Conservation (phyloP, 768 basidiomycete species). For the Kwoniella shandongensis region DNA sequence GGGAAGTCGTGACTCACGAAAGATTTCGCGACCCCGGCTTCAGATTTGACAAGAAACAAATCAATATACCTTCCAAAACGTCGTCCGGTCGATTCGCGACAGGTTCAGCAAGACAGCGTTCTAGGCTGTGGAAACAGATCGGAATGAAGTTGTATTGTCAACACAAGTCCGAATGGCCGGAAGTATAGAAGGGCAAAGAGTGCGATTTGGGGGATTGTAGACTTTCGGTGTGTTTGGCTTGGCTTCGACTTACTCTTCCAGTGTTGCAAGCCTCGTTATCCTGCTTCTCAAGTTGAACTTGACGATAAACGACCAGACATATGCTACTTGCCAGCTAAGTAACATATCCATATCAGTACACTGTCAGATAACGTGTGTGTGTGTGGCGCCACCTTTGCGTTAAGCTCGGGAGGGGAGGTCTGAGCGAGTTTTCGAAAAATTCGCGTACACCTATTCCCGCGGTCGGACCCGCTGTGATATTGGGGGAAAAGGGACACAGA, state of each 20-base stretch:
- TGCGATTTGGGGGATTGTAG: constrained; percentile 3
- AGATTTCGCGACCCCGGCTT: constrained; percentile 38
- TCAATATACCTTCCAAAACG: constrained; percentile 39
- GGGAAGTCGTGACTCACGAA: constrained; percentile 41
- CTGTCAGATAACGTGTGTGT: too few relatives aligned
- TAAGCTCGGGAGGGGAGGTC: too few relatives aligned
- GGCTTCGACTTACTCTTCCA: constrained; percentile 38
- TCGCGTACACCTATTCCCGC: background rate
- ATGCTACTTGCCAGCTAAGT: constrained; percentile 44
- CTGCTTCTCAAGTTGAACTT: constrained; percentile 31
- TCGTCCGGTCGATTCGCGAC: constrained; percentile 47
- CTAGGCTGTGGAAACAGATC: constrained; percentile 29
- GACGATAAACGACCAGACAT: constrained; percentile 45
- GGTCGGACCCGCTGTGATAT: too few relatives aligned
- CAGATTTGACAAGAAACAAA: constrained; percentile 41
- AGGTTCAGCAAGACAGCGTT: constrained; percentile 35
- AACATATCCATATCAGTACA: background rate
- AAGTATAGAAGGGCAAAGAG: background rate
- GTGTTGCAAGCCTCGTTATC: constrained; percentile 30
- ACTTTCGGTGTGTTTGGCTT: background rate
- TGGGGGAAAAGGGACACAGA: too few relatives aligned
- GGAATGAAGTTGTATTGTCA: background rate
- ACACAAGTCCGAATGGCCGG: background rate
- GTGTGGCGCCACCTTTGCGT: too few relatives aligned
- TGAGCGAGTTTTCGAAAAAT: background rate